Base-by-base conservation (phyloP, 495 filamentous ascomycete genomes). In the Sabuloglossum arenarium region DNA sequence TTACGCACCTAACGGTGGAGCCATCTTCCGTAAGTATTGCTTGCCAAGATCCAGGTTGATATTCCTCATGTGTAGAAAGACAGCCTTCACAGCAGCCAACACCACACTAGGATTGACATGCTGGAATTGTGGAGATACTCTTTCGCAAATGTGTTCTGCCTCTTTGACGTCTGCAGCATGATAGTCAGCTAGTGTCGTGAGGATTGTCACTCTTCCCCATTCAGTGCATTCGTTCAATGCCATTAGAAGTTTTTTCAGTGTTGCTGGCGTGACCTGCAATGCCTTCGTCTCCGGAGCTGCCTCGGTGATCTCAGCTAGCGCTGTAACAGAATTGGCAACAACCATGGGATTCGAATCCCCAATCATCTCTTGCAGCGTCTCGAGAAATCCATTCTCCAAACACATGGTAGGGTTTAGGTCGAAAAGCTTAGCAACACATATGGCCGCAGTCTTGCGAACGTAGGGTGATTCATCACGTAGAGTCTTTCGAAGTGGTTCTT, bases 271-370 rank as follows among this genome's bases (percentile, higher is more conserved):
- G 51, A 99, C 81, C 49, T 84, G 72, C 55, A 99, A 69, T 11
- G 90, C 90, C 51, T 78, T 79, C 0, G 88, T 95, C 66, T 97
- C 93, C 1, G 93, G 90, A 1, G 90, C 84, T 0, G 86, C 75
- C 62, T 99, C 88, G 57, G 75, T 71, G 67, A 99, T 99, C 67
- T 99, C 91, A 34, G 84, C 79, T 54, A 99, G 73, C 1, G 91
- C 91, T 43, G 88, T 91, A 24, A 99, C 91, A 14, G 85, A 86
- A 66, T 98, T 98, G 56, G 91, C 93, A 51, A 97, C 91, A 1
- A 98, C 91, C 91, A 97, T 98, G 4, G 91, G 91, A 66, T 98
- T 98, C 1, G 91, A 87, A 64, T 98, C 91, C 42, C 88, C 91
- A 61, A 97, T 93, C 73, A 98, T 70, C 68, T 97, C 91, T 67